A percentile compares a stretch with the other conserved stretches of the same genome.
These are phyloP conservation scores for Phanerodontia chrysosporium DNA, from an alignment of 768 basidiomycete genomes.

Conservation along the genomic window DNA sequence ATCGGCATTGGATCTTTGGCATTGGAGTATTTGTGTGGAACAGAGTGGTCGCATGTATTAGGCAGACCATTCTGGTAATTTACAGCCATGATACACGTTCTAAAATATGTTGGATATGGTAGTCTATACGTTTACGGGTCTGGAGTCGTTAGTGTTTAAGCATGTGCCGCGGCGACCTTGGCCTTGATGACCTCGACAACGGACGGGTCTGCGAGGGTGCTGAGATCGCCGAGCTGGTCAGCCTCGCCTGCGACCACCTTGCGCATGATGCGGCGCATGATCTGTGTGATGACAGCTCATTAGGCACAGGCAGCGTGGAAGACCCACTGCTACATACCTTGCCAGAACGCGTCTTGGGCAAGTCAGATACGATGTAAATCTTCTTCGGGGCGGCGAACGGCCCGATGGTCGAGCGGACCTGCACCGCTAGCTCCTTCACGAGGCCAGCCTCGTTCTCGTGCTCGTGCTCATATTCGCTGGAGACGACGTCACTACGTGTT, in stretches of 20 bases:
- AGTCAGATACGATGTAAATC: constrained; percentile 74
- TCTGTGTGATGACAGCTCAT: constrained; percentile 22
- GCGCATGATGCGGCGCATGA: constrained; percentile 94
- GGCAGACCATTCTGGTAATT: no score
- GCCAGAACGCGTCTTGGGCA: constrained; percentile 93
- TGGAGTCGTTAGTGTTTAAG: background rate
- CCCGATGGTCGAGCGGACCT: constrained; percentile 97
- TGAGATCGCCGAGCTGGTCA: constrained; percentile 93
- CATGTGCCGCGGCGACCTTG: constrained; percentile 49
- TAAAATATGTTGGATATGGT: no score
- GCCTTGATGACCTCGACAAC: constrained; percentile 85
- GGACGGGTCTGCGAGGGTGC: constrained; percentile 85
- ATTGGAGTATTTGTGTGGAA: background rate
- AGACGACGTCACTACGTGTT: background rate
- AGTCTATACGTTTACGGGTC: background rate
- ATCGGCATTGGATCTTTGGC: background rate
- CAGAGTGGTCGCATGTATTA: no score
- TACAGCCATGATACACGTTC: background rate
- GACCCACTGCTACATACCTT: constrained; percentile 41
- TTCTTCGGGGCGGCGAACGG: constrained; percentile 97
- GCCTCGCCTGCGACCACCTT: constrained; percentile 95
- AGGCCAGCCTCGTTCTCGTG: constrained; percentile 74
- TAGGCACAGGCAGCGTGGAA: background rate
- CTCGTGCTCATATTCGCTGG: constrained; percentile 73
- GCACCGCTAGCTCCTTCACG: constrained; percentile 84